phyloP scores from a whole-genome alignment of 176 grass and related monocot genomes.

The Phoenix dactylifera region DNA sequence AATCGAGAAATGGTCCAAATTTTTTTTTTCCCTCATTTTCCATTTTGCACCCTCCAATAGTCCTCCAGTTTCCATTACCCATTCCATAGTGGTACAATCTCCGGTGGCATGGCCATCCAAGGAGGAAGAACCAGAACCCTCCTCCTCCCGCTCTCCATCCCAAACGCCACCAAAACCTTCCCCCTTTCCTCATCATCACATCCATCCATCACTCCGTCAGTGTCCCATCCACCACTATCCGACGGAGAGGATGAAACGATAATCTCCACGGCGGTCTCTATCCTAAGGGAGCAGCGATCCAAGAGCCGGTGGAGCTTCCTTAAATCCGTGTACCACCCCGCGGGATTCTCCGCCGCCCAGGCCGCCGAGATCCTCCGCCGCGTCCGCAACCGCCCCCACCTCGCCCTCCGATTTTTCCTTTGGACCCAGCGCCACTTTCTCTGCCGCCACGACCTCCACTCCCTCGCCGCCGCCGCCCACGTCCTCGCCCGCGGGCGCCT shows the following conservation, averaged over 20 bases:
- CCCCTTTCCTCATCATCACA: neutral
- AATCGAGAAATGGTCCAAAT: no score
- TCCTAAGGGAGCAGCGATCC: slow-evolving; percentile 10
- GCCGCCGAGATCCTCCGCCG: slow-evolving; percentile 3
- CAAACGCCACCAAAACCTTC: no score
- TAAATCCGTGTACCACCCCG: neutral
- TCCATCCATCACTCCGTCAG: slow-evolving; percentile 1
- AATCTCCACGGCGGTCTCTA: slow-evolving; percentile 11
- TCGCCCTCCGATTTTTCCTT: slow-evolving; percentile 18
- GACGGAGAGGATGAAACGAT: slow-evolving; percentile 5
- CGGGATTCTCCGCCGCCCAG: slow-evolving; percentile 6
- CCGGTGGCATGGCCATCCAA: no score
- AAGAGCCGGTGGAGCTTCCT: slow-evolving; percentile 14
- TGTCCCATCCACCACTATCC: neutral
- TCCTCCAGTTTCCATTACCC: no score
- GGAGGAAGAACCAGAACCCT: no score
- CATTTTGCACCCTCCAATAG: no score
- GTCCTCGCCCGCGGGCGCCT: slow-evolving; percentile 7
- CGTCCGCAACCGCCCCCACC: slow-evolving; percentile 3
- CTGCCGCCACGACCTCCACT: slow-evolving; percentile 2
- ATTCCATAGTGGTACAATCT: no score
- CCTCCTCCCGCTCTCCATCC: no score
- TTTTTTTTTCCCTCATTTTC: no score
- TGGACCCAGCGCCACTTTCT: neutral
- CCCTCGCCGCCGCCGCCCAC: slow-evolving; percentile 7